phyloP scores from a whole-genome alignment of 1,139 yeast species.

The Yamadazyma mexicana region DNA sequence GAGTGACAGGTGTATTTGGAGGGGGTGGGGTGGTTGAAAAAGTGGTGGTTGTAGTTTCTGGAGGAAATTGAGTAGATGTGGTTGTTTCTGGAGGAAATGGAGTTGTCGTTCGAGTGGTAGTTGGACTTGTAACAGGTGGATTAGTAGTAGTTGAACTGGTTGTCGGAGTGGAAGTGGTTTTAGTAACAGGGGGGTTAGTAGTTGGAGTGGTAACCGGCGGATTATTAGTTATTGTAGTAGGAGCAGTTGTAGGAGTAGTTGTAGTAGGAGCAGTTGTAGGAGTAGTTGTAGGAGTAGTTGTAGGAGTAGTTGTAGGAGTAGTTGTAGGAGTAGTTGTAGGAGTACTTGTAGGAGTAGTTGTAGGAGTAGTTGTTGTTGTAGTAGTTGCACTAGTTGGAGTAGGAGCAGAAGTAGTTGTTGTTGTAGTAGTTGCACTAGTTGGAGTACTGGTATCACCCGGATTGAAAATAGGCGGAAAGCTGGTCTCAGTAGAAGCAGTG shows the following conservation, averaged over 20 bases:
- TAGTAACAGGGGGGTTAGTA: too few relatives aligned
- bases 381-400: background rate
- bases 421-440: background rate
- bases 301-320: conserved; percentile 9
- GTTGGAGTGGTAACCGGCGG: too few relatives aligned
- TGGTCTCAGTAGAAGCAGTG: conserved; percentile 21
- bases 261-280: conserved; percentile 1
- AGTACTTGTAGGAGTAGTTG: too few relatives aligned
- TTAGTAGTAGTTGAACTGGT: conserved; percentile 9
- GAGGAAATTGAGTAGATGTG: too few relatives aligned
- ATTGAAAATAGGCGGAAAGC: conserved; percentile 20
- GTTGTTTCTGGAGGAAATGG: too few relatives aligned
- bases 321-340: too few relatives aligned
- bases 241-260: conserved; percentile 4
- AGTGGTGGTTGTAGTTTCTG: conserved; percentile 3
- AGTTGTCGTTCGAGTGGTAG: too few relatives aligned
- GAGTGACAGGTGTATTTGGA: too few relatives aligned
- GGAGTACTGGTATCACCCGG: conserved; percentile 10
- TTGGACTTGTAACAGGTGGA: conserved; percentile 2
- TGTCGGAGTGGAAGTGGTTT: too few relatives aligned
- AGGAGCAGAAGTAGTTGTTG: background rate
- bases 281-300: background rate
- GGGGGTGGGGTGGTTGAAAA: conserved; percentile 1
- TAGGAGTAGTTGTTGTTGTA: background rate
- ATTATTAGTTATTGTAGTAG: too few relatives aligned